Evolutionary conservation across 2,329 filamentous ascomycete genomes (phyloP).

Genomic region (Diaporthe eres): DNA sequence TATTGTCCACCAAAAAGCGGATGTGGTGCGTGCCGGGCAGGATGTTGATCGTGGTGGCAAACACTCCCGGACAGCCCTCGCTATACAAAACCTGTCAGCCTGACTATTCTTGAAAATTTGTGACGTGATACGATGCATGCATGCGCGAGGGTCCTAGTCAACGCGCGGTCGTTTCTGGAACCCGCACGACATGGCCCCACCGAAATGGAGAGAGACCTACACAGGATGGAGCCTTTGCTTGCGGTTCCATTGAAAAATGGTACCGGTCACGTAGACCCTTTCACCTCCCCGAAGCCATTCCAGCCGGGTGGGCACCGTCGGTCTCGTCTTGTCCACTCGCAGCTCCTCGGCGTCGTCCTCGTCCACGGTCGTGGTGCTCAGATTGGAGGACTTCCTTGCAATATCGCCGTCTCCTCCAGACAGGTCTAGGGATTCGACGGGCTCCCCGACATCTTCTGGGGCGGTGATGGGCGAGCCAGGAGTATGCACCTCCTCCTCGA

Average conservation of each 20-base stretch:
- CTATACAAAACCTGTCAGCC: conserved; percentile 52
- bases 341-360: conserved; percentile 86
- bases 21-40: conserved; percentile 96
- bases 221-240: conserved; percentile 90
- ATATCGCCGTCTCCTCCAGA: conserved; percentile 61
- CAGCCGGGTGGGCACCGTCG: conserved; percentile 85
- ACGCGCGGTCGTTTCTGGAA: conserved; percentile 26
- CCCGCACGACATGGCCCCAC: conserved; percentile 27
- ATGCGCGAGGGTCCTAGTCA: conserved; percentile 30
- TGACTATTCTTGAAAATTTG: conserved; percentile 23
- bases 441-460: conserved; percentile 70
- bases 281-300: conserved; percentile 89
- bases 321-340: conserved; percentile 79
- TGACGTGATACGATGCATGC: conserved; percentile 32
- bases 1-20: conserved; percentile 94
- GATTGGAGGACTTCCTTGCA: conserved; percentile 68
- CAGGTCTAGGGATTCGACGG: conserved; percentile 67
- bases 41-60: conserved; percentile 84
- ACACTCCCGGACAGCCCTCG: conserved; percentile 71
- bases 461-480: conserved; percentile 92
- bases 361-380: conserved; percentile 77
- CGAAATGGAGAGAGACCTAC: conserved; percentile 68
- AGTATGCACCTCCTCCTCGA: conserved; percentile 90
- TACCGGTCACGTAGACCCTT: conserved; percentile 96
- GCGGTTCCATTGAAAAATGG: conserved; percentile 96